phyloP scores from a whole-genome alignment of 2,329 filamentous ascomycete species.

The Parastagonospora avenae region DNA sequence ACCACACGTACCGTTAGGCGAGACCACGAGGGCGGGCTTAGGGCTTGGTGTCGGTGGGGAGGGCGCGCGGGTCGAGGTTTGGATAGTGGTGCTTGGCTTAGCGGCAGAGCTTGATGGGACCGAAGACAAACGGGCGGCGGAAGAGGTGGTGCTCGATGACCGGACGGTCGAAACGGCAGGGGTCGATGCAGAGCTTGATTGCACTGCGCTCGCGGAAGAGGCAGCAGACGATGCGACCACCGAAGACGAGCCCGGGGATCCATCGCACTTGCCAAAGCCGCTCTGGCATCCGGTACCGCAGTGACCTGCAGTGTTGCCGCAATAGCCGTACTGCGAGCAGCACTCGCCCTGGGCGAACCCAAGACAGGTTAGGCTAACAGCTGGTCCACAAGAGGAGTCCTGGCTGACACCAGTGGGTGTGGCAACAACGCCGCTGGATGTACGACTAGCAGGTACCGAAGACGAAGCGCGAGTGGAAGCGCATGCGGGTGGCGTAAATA shows the following conservation, averaged over 20 bases:
- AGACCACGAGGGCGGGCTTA: constrained; percentile 6
- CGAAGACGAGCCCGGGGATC: not conserved
- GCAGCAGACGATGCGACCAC: not conserved
- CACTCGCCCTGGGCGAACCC: constrained; percentile 48
- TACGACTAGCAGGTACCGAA: constrained; percentile 11
- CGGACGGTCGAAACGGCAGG: not conserved
- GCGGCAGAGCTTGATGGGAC: no score
- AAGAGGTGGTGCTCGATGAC: not conserved
- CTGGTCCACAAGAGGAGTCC: constrained; percentile 26
- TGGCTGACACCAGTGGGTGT: constrained; percentile 7
- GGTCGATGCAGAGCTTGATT: not conserved
- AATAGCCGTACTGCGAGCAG: constrained; percentile 51
- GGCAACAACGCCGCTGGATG: constrained; percentile 7
- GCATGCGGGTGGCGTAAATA: constrained; percentile 15
- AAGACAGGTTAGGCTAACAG: constrained; percentile 25
- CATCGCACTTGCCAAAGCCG: constrained; percentile 27
- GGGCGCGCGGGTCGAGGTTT: not conserved
- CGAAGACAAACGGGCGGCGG: not conserved
- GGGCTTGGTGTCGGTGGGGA: constrained; percentile 5
- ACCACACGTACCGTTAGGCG: constrained; percentile 2
- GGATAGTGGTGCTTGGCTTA: not conserved
- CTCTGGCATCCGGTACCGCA: constrained; percentile 36
- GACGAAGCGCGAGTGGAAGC: constrained; percentile 17
- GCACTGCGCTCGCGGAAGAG: not conserved
- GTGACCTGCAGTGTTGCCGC: constrained; percentile 33